Evolutionary conservation across 1,284 basidiomycete species (phyloP).

Genomic region (Microbotryum silenes-acaulis): DNA sequence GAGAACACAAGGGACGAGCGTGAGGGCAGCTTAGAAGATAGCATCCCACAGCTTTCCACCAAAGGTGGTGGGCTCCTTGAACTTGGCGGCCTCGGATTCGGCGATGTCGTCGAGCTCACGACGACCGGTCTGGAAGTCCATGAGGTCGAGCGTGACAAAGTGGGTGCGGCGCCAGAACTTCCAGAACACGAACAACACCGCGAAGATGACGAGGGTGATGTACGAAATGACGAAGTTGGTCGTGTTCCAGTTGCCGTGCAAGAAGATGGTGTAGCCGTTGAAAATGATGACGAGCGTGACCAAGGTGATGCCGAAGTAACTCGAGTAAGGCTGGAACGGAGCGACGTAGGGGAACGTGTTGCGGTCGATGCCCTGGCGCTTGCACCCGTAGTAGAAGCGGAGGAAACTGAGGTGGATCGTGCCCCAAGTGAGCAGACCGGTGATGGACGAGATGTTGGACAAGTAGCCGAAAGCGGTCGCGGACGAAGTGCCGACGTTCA

Average conservation of each 20-base stretch:
- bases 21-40: conserved; percentile 8
- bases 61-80: conserved; percentile 3
- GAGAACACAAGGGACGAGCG: too few species aligned
- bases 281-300: conserved; percentile 16
- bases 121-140: conserved; percentile 28
- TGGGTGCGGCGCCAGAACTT: conserved; percentile 19
- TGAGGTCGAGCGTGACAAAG: conserved; percentile 15
- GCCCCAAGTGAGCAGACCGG: conserved; percentile 52
- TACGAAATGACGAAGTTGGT: conserved; percentile 20
- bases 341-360: conserved; percentile 50
- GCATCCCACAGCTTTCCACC: conserved; percentile 13
- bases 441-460: conserved; percentile 37
- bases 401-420: conserved; percentile 64
- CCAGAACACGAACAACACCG: conserved; percentile 14
- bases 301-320: conserved; percentile 28
- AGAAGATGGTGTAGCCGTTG: conserved; percentile 25
- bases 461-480: conserved; percentile 40
- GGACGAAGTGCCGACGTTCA: conserved; percentile 41
- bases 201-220: conserved; percentile 14
- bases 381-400: conserved; percentile 60
- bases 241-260: conserved; percentile 14
- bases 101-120: conserved; percentile 26
- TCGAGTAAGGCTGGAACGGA: conserved; percentile 41
- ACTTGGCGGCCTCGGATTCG: conserved; percentile 16
- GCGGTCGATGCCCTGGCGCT: conserved; percentile 53